These are phyloP conservation scores for Candida glaebosa DNA, from an alignment of 805 yeast species.

Conservation along the genomic window DNA sequence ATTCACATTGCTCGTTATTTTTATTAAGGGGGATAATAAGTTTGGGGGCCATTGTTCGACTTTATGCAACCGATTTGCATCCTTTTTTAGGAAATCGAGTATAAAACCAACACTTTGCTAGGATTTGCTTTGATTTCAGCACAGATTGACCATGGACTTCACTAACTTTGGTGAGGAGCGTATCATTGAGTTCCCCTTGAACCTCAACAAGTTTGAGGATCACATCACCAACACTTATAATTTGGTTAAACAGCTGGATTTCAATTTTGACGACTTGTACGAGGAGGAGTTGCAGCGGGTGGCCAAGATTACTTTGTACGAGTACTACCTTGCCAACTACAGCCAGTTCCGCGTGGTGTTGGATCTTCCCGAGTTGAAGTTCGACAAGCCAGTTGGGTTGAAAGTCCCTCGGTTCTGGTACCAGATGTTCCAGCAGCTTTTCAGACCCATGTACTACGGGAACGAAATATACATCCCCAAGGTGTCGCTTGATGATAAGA, in stretches of 20 bases:
- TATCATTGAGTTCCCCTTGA: slow-evolving; percentile 1
- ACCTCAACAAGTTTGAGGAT: slow-evolving; percentile 2
- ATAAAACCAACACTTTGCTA: neutral
- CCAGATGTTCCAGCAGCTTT: slow-evolving; percentile 3
- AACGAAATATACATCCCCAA: slow-evolving; percentile 3
- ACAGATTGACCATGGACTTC: slow-evolving; percentile 1
- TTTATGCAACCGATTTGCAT: neutral
- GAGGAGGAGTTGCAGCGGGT: slow-evolving; percentile 1
- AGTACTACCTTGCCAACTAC: neutral
- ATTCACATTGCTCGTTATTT: too few species aligned
- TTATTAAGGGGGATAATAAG: neutral
- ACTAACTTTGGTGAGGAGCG: slow-evolving; percentile 2
- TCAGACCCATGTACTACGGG: slow-evolving; percentile 3
- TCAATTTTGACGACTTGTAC: neutral
- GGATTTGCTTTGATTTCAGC: too few species aligned
- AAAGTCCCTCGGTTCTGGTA: slow-evolving; percentile 2
- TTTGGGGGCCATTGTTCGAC: neutral
- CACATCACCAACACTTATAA: slow-evolving; percentile 4
- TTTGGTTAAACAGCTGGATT: slow-evolving; percentile 1
- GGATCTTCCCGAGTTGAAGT: neutral
- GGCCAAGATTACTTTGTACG: neutral
- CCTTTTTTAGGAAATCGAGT: too few species aligned
- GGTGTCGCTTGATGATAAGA: neutral
- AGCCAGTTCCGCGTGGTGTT: neutral
- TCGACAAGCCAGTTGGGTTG: neutral